Evolutionary conservation across 495 filamentous ascomycete genomes (phyloP), one percentile per base, ranked within the genome.

Genomic region (Lindgomyces ingoldianus): DNA sequence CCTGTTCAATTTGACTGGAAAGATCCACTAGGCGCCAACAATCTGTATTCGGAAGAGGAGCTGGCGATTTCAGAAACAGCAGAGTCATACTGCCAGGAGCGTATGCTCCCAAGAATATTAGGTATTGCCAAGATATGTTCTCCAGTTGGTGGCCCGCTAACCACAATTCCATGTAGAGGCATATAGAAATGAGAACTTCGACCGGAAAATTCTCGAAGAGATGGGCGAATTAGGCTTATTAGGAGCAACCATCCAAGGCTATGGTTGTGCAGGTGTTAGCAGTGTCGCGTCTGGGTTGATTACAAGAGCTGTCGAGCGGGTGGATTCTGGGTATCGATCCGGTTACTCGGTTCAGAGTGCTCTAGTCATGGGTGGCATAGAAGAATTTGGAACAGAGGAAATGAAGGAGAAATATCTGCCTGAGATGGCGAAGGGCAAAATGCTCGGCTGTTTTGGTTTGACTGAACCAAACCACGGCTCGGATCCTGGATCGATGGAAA

Each of bases 381-480:
- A 95, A 71, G 91, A 98, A 65, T 96, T 94, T 73, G 94, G 93
- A 1, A 88, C 91, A 25, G 74, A 85, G 64, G 94, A 98, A 80
- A 86, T 89, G 71, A 98, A 98, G 79, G 87, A 98, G 57, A 89
- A 84, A 50, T 93, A 89, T 66, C 81, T 98, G 3, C 91, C 91
- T 0, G 78, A 80, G 0, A 84, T 98, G 82, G 93, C 92, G 27
- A 89, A 89, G 76, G 95, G 94, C 25, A 89, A 91, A 74, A 74
- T 96, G 6, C 72, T 96, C 12, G 94, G 94, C 22, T 93, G 91
- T 67, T 98, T 98, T 75, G 94, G 94, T 2, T 77, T 98, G 62
- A 98, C 94, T 0, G 94, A 98, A 75, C 95, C 95, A 52, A 97
- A 98, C 75, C 94, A 98, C 76, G 94, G 94, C 57, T 96, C 91